Conservation (phyloP, 1,284 basidiomycete genomes). For the Naganishia sp. region DNA sequence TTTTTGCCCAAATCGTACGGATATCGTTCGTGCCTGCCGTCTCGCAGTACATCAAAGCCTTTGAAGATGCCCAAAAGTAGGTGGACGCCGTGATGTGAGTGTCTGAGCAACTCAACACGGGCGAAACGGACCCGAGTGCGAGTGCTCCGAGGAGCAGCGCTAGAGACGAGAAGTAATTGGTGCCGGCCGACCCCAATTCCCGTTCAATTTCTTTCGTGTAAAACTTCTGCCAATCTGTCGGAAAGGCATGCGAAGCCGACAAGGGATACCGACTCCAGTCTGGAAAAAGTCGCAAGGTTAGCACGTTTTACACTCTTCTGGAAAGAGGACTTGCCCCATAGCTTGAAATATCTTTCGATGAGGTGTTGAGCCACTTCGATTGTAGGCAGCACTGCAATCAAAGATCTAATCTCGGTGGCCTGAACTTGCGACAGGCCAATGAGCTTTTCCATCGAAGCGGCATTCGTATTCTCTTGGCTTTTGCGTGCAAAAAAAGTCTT, state of each 20-base stretch:
- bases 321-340: constrained; percentile 22
- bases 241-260: constrained; percentile 13
- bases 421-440: constrained; percentile 30
- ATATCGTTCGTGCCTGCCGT: constrained; percentile 31
- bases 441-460: constrained; percentile 27
- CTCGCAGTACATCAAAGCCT: constrained; percentile 32
- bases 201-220: constrained; percentile 16
- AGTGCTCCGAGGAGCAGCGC: constrained; percentile 27
- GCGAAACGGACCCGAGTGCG: constrained; percentile 30
- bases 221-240: constrained; percentile 27
- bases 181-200: constrained; percentile 19
- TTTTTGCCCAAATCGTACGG: constrained; percentile 30
- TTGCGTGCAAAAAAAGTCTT: constrained; percentile 25
- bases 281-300: neutral
- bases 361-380: constrained; percentile 25
- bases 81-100: constrained; percentile 22
- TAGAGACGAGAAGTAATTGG: constrained; percentile 28
- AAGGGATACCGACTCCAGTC: constrained; percentile 31
- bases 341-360: constrained; percentile 28
- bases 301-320: neutral
- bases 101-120: constrained; percentile 28
- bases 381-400: constrained; percentile 28
- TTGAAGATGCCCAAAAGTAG: constrained; percentile 31
- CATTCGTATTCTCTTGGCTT: constrained; percentile 16
- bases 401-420: constrained; percentile 24